phyloP scores from a whole-genome alignment of 257 asterid genomes.

The Capsicum rhomboideum region DNA sequence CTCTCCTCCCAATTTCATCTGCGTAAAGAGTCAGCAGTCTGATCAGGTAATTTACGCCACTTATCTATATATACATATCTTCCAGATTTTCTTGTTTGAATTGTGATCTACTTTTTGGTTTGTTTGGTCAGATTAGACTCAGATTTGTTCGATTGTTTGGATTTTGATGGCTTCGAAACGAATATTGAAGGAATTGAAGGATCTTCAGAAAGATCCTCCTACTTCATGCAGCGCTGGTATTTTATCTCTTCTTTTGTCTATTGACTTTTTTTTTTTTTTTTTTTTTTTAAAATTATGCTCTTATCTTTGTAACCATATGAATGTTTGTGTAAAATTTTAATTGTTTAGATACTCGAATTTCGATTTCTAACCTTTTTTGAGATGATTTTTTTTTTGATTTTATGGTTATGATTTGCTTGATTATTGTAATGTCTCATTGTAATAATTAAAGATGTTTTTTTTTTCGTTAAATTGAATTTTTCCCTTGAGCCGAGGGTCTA shows the following conservation, averaged over 20 bases:
- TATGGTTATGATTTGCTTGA: not conserved
- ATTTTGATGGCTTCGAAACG: constrained; percentile 3
- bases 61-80: not conserved
- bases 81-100: not conserved
- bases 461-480: too few relatives aligned
- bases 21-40: not conserved
- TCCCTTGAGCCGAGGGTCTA: too few relatives aligned
- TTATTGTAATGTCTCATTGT: not conserved
- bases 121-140: not conserved
- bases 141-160: not conserved
- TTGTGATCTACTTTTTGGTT: not conserved
- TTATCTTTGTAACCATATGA: too few relatives aligned
- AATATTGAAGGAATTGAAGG: constrained; percentile 2
- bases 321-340: too few relatives aligned
- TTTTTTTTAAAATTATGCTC: too few relatives aligned
- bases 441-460: not conserved
- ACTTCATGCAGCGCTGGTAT: constrained; percentile 7
- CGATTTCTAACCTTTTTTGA: not conserved
- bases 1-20: not conserved
- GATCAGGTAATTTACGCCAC: not conserved
- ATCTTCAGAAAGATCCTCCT: constrained; percentile 5
- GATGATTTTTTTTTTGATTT: not conserved
- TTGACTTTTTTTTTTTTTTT: not conserved
- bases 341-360: not conserved
- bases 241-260: not conserved